These are phyloP conservation scores for Penicillium sp. DNA, from an alignment of 2,329 filamentous ascomycete species.

Conservation along the genomic window DNA sequence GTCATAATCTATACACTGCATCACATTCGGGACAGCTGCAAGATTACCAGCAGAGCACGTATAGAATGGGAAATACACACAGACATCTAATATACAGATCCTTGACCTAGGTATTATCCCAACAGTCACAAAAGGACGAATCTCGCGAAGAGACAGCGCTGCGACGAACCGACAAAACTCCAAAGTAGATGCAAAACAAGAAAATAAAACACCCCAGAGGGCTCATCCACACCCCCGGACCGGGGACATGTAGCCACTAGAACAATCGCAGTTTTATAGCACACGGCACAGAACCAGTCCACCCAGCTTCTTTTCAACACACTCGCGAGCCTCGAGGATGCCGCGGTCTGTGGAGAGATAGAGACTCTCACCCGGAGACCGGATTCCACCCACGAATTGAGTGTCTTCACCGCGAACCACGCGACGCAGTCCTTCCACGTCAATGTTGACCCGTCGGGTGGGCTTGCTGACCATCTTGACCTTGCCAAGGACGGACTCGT, in stretches of 20 bases:
- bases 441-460: slow-evolving; percentile 69
- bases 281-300: slow-evolving; percentile 76
- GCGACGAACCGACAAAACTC: slow-evolving; percentile 41
- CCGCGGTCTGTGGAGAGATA: slow-evolving; percentile 77
- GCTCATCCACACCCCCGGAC: slow-evolving; percentile 9
- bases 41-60: slow-evolving; percentile 17
- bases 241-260: slow-evolving; percentile 4
- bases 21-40: slow-evolving; percentile 15
- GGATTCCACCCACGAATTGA: slow-evolving; percentile 70
- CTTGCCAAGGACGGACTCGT: slow-evolving; percentile 72
- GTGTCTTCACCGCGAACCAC: slow-evolving; percentile 69
- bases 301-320: slow-evolving; percentile 76
- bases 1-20: slow-evolving; percentile 28
- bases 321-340: slow-evolving; percentile 79
- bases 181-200: slow-evolving; percentile 37
- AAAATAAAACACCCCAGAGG: slow-evolving; percentile 19
- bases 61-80: slow-evolving; percentile 25
- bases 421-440: slow-evolving; percentile 61
- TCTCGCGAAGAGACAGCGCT: slow-evolving; percentile 32
- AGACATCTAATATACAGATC: slow-evolving; percentile 41
- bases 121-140: slow-evolving; percentile 33
- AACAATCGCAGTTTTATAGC: slow-evolving; percentile 34
- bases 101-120: slow-evolving; percentile 33
- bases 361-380: slow-evolving; percentile 75
- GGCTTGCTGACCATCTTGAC: slow-evolving; percentile 72